Percentiles rank a stretch among this genome's conserved stretches.
phyloP scores from a whole-genome alignment of 2,329 filamentous ascomycete species.

The Dryadomyces quercus-mongolicae region DNA sequence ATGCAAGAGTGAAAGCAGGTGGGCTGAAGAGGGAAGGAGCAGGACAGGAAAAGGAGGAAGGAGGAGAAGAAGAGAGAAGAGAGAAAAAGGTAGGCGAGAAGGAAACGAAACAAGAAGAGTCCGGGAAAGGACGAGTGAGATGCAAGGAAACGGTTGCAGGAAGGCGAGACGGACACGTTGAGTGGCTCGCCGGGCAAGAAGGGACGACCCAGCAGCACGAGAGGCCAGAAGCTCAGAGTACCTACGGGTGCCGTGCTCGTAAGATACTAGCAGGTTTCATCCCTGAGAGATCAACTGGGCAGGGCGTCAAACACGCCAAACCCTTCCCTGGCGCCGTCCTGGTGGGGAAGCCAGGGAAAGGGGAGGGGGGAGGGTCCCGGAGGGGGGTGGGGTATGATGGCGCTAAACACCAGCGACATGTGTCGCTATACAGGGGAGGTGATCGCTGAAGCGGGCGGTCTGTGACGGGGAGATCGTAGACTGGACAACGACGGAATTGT shows the following conservation, averaged over 20 bases:
- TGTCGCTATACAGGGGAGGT: not conserved
- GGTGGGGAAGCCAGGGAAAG: not conserved
- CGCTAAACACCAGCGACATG: not conserved
- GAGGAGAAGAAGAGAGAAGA: not conserved
- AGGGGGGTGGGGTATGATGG: not conserved
- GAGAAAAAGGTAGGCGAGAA: not conserved
- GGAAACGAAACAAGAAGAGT: not conserved
- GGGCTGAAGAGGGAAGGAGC: not conserved
- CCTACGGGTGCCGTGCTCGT: not conserved
- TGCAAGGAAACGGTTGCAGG: not conserved
- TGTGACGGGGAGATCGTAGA: too few species aligned
- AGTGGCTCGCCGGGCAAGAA: not conserved
- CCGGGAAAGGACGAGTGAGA: not conserved
- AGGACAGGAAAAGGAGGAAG: not conserved
- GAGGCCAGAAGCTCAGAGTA: not conserved
- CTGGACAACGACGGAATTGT: too few species aligned
- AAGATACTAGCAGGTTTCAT: conserved; percentile 4
- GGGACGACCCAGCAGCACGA: not conserved
- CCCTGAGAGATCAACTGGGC: conserved; percentile 1
- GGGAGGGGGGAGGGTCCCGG: not conserved
- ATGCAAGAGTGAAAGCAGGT: not conserved
- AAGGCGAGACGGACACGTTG: not conserved
- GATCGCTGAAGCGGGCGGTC: not conserved
- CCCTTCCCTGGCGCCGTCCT: not conserved
- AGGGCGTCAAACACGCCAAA: conserved; percentile 2